Base-by-base conservation (phyloP, 2,329 filamentous ascomycete genomes). In the Calycina herbarum region DNA sequence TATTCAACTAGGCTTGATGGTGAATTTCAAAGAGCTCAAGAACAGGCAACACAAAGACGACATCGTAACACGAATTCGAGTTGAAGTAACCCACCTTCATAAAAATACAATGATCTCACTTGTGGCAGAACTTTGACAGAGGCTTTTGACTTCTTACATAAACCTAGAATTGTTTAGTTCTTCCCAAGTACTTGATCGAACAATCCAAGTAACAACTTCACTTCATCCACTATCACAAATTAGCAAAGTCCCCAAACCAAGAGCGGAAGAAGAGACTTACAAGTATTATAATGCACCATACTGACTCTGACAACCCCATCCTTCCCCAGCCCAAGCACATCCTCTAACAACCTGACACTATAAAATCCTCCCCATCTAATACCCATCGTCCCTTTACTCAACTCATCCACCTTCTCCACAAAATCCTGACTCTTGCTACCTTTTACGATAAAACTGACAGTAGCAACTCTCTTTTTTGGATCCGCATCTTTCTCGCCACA, bases 291-390 rank as follows among this genome's bases (percentile, higher is more conserved):
- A 76, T 92, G 89, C 63, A 89, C 83, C 80, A 91, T 81, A 71
- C 87, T 90, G n/a, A 91, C 86, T 68, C 90, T 82, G 4, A 90
- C 82, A 8, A 92, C 84, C 0, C 88, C 90, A 69, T 90, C 83
- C 8, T 83, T 79, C 0, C 80, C 82, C 60, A 90, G 76, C 0
- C 81, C 81, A 45, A 92, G 73, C 0, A 90, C 78, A 1, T 89
- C 85, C 65, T 85, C 79, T 13, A 85, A 80, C 68, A 92, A 73
- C 17, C 89, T 79, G 70, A 89, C 85, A 13, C 85, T 87, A 76
- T 92, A 92, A 71, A 92, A 91, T 57, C 84, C 81, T 0, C 90
- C 90, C 82, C 84, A 90, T 59, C 89, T 79, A 66, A 91, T 85
- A 0, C 87, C 89, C 75, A 85, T 87, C n/a, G 71, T 62, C 6